A percentile compares a stretch with the other conserved stretches of the same genome.
phyloP scores from a whole-genome alignment of 345 rosid species.

The Murraya koenigii region DNA sequence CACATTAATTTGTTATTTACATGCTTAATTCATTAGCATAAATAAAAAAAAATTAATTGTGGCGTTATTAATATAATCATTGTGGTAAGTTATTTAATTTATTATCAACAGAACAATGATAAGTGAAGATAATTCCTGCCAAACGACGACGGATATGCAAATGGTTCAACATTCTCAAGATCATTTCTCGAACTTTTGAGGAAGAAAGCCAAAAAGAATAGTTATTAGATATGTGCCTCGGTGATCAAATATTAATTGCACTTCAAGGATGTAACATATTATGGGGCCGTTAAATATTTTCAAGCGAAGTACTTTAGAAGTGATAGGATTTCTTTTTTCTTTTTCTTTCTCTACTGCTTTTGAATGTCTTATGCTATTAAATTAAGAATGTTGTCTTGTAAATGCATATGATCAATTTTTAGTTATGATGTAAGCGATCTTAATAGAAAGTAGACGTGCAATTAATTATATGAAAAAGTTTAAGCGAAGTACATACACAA shows the following conservation, averaged over 20 bases:
- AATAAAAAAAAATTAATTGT: not conserved
- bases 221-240: not conserved
- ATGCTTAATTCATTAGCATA: not conserved
- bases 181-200: conserved; percentile 65
- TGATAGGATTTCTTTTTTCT: conserved; percentile 29
- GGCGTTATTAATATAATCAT: not conserved
- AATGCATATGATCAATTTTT: conserved; percentile 25
- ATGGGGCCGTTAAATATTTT: conserved; percentile 2
- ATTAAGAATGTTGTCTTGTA: conserved; percentile 25
- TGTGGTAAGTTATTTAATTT: not conserved
- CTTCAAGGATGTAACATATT: not conserved
- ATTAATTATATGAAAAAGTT: not conserved
- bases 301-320: conserved; percentile 24
- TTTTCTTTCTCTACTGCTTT: not conserved
- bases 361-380: conserved; percentile 4
- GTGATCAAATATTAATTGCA: not conserved
- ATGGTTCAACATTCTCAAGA: conserved; percentile 70
- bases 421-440: too few relatives aligned
- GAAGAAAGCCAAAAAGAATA: not conserved
- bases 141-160: conserved; percentile 72
- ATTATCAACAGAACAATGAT: conserved; percentile 42
- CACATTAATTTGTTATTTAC: not conserved
- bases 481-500: too few relatives aligned
- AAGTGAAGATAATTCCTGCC: conserved; percentile 77
- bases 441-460: too few relatives aligned